Percentiles rank a stretch among this genome's conserved stretches.
Evolutionary conservation across 805 yeast genomes (phyloP).

Genomic region (Saturnispora ahearnii): DNA sequence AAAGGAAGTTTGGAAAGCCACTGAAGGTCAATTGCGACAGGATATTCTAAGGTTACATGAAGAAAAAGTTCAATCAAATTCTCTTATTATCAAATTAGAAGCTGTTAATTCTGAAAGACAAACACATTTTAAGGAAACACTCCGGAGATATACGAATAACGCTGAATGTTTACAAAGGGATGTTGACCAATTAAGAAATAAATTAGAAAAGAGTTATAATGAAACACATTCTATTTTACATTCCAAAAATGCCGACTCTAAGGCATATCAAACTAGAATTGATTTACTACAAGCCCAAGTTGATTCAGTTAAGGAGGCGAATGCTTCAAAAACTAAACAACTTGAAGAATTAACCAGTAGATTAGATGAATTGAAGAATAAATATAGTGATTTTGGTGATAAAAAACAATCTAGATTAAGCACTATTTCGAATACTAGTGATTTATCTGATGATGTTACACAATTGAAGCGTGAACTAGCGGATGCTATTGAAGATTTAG

Average conservation of each 20-base stretch:
- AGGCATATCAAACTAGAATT: constrained; percentile 50
- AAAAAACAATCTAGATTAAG: constrained; percentile 24
- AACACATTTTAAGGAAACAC: constrained; percentile 37
- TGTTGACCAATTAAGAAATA: constrained; percentile 35
- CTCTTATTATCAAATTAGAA: constrained; percentile 52
- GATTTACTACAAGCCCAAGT: constrained; percentile 44
- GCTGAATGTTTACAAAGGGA: constrained; percentile 42
- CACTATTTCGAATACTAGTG: constrained; percentile 18
- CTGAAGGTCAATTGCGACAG: constrained; percentile 40
- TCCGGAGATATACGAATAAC: constrained; percentile 40
- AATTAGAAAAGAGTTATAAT: constrained; percentile 36
- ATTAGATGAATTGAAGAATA: constrained; percentile 28
- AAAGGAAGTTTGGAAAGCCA: constrained; percentile 38
- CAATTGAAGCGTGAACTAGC: constrained; percentile 27
- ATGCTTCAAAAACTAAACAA: constrained; percentile 32
- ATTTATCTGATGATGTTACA: constrained; percentile 17
- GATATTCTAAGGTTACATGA: constrained; percentile 45
- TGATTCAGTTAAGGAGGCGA: constrained; percentile 31
- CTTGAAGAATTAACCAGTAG: constrained; percentile 34
- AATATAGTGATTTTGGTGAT: constrained; percentile 22
- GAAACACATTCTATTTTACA: constrained; percentile 46
- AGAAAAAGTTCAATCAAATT: constrained; percentile 52
- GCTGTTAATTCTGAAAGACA: constrained; percentile 55
- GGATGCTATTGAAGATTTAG: constrained; percentile 43
- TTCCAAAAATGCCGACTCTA: constrained; percentile 47